Evolutionary conservation across 306 rosid species (phyloP).

Genomic region (Myrica gale): DNA sequence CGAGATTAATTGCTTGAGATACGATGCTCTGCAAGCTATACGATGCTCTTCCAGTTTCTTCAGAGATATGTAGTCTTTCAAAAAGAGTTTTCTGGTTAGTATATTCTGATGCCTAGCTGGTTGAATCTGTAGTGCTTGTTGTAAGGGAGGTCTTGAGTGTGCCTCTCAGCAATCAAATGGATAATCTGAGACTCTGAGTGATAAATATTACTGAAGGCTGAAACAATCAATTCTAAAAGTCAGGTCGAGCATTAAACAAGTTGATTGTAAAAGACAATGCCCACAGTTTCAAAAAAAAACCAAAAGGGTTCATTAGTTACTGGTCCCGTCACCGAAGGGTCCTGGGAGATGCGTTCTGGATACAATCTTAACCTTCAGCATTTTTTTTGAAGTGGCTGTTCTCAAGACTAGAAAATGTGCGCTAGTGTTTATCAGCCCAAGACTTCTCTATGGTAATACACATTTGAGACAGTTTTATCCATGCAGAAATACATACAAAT

Average conservation of each 20-base stretch:
- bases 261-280: not conserved
- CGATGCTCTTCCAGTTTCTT: not conserved
- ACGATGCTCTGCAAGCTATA: not conserved
- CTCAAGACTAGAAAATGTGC: not conserved
- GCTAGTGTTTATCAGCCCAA: not conserved
- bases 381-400: not conserved
- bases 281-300: not conserved
- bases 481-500: not conserved
- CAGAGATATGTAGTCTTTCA: not conserved
- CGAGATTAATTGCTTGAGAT: not conserved
- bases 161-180: not conserved
- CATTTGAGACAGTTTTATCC: not conserved
- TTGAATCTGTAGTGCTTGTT: not conserved
- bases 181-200: not conserved
- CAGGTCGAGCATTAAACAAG: not conserved
- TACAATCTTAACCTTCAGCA: not conserved
- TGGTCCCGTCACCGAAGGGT: not conserved
- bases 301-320: not conserved
- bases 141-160: not conserved
- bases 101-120: constrained; percentile 1
- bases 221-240: not conserved
- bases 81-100: not conserved
- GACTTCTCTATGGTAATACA: not conserved
- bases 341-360: not conserved
- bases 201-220: not conserved